Evolutionary conservation across 805 yeast genomes (phyloP).

Genomic region (Cyberlindnera maritima): DNA sequence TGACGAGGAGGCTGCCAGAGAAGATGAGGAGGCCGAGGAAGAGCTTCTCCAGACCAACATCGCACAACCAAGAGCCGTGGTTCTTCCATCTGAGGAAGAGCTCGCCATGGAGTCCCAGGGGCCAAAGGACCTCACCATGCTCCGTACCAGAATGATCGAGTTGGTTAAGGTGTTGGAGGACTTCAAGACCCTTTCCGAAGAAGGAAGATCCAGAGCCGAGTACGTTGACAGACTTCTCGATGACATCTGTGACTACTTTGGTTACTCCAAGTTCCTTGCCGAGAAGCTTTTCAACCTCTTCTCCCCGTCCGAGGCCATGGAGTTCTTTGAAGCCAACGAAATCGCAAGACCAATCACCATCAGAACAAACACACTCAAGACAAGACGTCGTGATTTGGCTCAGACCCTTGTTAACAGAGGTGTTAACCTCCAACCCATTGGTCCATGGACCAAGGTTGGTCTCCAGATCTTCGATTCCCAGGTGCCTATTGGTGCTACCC

Average conservation of each 20-base stretch:
- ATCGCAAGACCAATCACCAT: constrained; percentile 94
- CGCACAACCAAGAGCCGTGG: constrained; percentile 69
- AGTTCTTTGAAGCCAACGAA: constrained; percentile 97
- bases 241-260: constrained; percentile 92
- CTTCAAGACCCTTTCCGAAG: constrained; percentile 78
- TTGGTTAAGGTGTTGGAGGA: constrained; percentile 91
- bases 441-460: constrained; percentile 98
- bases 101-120: constrained; percentile 44
- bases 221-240: constrained; percentile 72
- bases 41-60: constrained; percentile 58
- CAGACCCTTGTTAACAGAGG: constrained; percentile 95
- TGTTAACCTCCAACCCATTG: constrained; percentile 95
- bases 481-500: constrained; percentile 99
- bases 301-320: constrained; percentile 95
- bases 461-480: constrained; percentile 96
- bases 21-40: constrained; percentile 59
- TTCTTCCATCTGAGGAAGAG: constrained; percentile 72
- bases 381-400: constrained; percentile 94
- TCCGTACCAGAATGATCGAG: constrained; percentile 93
- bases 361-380: constrained; percentile 93
- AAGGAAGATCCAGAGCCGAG: constrained; percentile 82
- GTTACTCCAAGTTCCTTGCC: constrained; percentile 88
- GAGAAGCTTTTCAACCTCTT: constrained; percentile 90
- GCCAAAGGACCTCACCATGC: constrained; percentile 74
- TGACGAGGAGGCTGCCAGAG: constrained; percentile 58